A percentile compares a stretch with the other conserved stretches of the same genome.
Evolutionary conservation across 2,329 filamentous ascomycete genomes (phyloP).

Genomic region (Rhynchosporium secalis): DNA sequence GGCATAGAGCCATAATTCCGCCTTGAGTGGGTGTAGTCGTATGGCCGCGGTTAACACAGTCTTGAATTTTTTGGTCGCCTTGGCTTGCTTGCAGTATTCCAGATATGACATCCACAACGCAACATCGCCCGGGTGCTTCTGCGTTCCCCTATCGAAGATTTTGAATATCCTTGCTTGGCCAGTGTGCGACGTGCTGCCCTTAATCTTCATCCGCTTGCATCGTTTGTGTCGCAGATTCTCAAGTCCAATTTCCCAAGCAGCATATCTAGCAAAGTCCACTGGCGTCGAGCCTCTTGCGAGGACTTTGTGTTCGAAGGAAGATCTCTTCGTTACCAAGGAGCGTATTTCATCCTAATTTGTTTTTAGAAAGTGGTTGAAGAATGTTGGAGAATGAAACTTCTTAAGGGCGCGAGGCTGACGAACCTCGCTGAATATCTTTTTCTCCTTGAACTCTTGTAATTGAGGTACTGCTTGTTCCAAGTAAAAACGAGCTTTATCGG

Average conservation of each 20-base stretch:
- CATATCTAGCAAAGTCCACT: constrained; percentile 81
- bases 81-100: constrained; percentile 71
- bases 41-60: constrained; percentile 67
- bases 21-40: constrained; percentile 80
- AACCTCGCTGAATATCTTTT: constrained; percentile 84
- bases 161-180: constrained; percentile 84
- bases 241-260: constrained; percentile 67
- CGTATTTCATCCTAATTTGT: constrained; percentile 75
- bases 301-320: constrained; percentile 88
- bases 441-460: constrained; percentile 87
- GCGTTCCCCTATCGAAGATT: constrained; percentile 83
- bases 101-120: constrained; percentile 90
- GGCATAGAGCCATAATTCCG: constrained; percentile 80
- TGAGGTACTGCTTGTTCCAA: constrained; percentile 91
- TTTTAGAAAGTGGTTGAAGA: neutral
- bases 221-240: constrained; percentile 81
- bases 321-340: constrained; percentile 84
- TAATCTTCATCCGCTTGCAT: constrained; percentile 77
- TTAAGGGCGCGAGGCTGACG: constrained; percentile 23
- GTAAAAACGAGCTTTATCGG: constrained; percentile 93
- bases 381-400: constrained; percentile 11
- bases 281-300: constrained; percentile 77
- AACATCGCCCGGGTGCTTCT: constrained; percentile 78
- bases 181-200: constrained; percentile 62
- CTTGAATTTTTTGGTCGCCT: constrained; percentile 66